phyloP scores from a whole-genome alignment of 352 stramenopile species.

The Ophiocytium majus region DNA sequence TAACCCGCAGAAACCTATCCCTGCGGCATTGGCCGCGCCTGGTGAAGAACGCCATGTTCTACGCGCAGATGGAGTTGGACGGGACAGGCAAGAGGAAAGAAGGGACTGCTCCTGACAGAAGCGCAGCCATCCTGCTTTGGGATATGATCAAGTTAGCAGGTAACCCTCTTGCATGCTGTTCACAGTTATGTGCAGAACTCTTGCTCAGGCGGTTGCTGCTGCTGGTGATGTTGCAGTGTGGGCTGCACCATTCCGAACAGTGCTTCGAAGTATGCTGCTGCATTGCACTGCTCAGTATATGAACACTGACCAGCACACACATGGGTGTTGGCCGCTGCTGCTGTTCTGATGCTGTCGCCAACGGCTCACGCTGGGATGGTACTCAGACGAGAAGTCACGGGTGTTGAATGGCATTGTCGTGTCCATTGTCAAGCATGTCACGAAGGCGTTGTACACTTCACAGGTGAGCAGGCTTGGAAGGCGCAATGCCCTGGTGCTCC shows the following conservation, averaged over 20 bases:
- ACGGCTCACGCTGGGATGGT: too few species aligned
- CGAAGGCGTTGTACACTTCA: slow-evolving; percentile 16
- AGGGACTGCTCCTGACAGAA: slow-evolving; percentile 25
- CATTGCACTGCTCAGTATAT: not conserved
- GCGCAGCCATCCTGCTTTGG: slow-evolving; percentile 38
- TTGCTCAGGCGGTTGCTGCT: not conserved
- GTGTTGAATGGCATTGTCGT: slow-evolving; percentile 30
- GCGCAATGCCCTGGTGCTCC: not conserved
- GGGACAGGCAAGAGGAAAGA: slow-evolving; percentile 31
- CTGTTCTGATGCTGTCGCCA: too few species aligned
- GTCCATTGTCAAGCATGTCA: slow-evolving; percentile 29
- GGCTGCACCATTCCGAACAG: not conserved
- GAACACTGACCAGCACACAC: not conserved
- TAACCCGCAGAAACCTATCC: not conserved
- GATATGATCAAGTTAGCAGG: slow-evolving; percentile 43
- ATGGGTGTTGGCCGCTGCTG: not conserved
- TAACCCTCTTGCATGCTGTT: not conserved
- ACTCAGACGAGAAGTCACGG: slow-evolving; percentile 43
- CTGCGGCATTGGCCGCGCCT: slow-evolving; percentile 30
- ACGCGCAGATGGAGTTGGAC: slow-evolving; percentile 32
- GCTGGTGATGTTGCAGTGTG: not conserved
- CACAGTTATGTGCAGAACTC: not conserved
- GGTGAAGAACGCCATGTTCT: slow-evolving; percentile 43
- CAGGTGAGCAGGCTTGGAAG: not conserved
- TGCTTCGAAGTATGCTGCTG: too few species aligned